A percentile compares a stretch with the other conserved stretches of the same genome.
Evolutionary conservation across 768 basidiomycete species (phyloP).

Genomic region (Gelatoporia subvermispora): DNA sequence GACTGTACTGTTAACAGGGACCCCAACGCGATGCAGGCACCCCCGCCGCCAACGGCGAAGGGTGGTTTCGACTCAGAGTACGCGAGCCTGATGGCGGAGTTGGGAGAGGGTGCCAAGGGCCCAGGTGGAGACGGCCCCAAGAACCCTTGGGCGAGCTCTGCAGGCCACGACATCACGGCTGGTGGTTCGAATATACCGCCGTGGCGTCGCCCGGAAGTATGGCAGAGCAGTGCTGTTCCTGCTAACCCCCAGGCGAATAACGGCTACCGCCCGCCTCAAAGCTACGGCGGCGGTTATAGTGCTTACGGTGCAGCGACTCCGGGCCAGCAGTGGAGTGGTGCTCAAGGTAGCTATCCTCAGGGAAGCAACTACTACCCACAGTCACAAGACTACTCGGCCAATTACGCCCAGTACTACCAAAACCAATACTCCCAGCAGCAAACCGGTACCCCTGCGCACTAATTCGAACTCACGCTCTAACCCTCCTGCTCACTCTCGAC

Average conservation of each 20-base stretch:
- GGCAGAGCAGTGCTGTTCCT: conserved; percentile 48
- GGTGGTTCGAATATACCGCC: conserved; percentile 80
- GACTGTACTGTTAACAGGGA: conserved; percentile 95
- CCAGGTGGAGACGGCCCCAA: conserved; percentile 49
- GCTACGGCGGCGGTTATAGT: conserved; percentile 25
- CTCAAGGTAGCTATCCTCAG: conserved; percentile 34
- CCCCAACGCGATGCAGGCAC: conserved; percentile 53
- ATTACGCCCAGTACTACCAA: conserved; percentile 86
- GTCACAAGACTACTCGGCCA: conserved; percentile 67
- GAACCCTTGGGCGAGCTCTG: conserved; percentile 63
- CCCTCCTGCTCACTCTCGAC: conserved; percentile 5
- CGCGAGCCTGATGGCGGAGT: conserved; percentile 94
- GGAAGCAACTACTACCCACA: conserved; percentile 38
- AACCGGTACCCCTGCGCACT: conserved; percentile 39
- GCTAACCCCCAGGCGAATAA: conserved; percentile 41
- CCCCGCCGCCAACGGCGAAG: conserved; percentile 48
- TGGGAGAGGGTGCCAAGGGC: conserved; percentile 76
- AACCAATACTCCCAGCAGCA: conserved; percentile 81
- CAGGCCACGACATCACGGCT: conserved; percentile 48
- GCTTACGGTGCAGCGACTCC: conserved; percentile 15
- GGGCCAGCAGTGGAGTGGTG: conserved; percentile 14
- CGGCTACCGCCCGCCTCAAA: conserved; percentile 63
- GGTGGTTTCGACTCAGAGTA: conserved; percentile 97
- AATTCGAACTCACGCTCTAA: conserved; percentile 15
- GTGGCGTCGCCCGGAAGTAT: conserved; percentile 87